Evolutionary conservation across 495 filamentous ascomycete species (phyloP), one percentile per base, ranked within the genome.

Genomic region (Penicillium manginii): DNA sequence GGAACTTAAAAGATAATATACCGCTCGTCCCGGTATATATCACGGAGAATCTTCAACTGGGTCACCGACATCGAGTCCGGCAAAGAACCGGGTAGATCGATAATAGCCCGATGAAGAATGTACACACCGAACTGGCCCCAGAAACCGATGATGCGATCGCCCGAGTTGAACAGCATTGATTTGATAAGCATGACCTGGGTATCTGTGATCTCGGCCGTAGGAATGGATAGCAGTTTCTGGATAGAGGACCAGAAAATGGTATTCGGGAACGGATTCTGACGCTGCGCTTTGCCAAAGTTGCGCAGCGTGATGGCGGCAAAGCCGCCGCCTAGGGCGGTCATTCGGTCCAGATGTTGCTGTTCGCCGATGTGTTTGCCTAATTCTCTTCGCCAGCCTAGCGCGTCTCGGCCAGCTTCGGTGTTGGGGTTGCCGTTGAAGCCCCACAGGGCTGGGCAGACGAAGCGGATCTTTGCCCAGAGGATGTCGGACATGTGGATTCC

Each of bases 271-370:
- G 93, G 92, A 57, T 96, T 96, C 19, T 68, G 69, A n/a, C 78
- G 77, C 29, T 77, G 76, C 0, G 86, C 83, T 59, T 81, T 86
- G 32, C 80, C 78, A 65, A 96, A 98, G 62, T 96, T 89, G 32
- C 93, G 87, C 6, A 96, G 78, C 2, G 88, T 81, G 15, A 98
- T 74, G 7, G 93, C 83, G 0, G 93, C 87, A 67, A 85, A 99
- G 2, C 96, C 96, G 17, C 89, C 86, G 0, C 85, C 91, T 1
- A 97, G 75, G 2, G 92, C 94, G 7, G 85, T 88, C 89, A 97
- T 93, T 19, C 90, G 83, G 63, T 91, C 88, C 57, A 81, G 80
- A 73, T 97, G 91, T 10, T 72, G 66, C 60, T 92, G 86, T 57
- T 90, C 85, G 2, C 74, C 61, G 49, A 90, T 75, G 67, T 80